phyloP scores from a whole-genome alignment of 2,329 filamentous ascomycete species.

The Ophiostoma pallidulum region DNA sequence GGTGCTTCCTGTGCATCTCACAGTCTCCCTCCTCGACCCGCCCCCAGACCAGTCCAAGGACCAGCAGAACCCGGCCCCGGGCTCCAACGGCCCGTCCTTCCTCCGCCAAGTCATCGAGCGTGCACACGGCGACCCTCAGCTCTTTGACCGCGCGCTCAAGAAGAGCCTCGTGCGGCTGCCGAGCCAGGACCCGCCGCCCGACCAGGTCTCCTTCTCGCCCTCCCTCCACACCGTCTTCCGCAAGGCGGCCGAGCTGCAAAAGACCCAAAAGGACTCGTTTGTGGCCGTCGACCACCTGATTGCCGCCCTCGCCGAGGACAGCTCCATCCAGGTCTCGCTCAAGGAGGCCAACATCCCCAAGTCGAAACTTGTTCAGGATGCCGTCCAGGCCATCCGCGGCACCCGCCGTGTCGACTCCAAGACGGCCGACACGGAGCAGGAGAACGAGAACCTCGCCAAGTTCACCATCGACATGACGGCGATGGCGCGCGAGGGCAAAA shows the following conservation, averaged over 20 bases:
- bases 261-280: constrained; percentile 94
- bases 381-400: constrained; percentile 84
- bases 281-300: constrained; percentile 95
- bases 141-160: constrained; percentile 82
- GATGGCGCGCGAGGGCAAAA: constrained; percentile 93
- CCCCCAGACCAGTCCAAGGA: constrained; percentile 70
- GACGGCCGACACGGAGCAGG: constrained; percentile 84
- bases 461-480: constrained; percentile 98
- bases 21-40: constrained; percentile 69
- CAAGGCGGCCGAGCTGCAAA: constrained; percentile 79
- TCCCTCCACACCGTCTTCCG: constrained; percentile 74
- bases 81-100: constrained; percentile 53
- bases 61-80: constrained; percentile 65
- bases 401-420: constrained; percentile 92
- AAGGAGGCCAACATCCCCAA: constrained; percentile 88
- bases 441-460: constrained; percentile 92
- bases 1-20: constrained; percentile 81
- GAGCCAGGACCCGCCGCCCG: constrained; percentile 89
- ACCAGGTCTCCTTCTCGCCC: constrained; percentile 74
- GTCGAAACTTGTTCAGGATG: constrained; percentile 77
- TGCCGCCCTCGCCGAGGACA: constrained; percentile 70
- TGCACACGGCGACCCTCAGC: constrained; percentile 84
- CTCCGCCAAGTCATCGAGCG: constrained; percentile 92
- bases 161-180: constrained; percentile 83
- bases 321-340: constrained; percentile 60